Base-by-base conservation (phyloP, 805 yeast genomes). In the Pichia californica region DNA sequence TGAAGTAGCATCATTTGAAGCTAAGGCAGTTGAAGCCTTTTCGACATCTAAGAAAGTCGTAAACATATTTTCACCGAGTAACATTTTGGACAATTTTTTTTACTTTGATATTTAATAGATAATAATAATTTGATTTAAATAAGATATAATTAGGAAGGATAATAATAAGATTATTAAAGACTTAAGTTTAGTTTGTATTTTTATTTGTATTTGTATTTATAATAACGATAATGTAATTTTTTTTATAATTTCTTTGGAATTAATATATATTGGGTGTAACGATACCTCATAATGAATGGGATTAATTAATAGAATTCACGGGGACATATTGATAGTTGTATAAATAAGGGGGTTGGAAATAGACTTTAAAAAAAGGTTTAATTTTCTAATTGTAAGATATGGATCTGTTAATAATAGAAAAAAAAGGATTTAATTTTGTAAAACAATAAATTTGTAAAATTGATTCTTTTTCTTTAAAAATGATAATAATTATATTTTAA, bases 11-110 rank as follows among this genome's bases (percentile, higher is more conserved):
- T 29, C 15, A 25, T 10, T 26, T 8, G 39, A 21, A 16, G 7
- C 10, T 18, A 6, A 31, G 10, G 6, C 25, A 30, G 25, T 21
- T 19, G 43, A 15, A 31, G 27, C 5, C 7, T 29, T 6, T n/a
- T 8, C 29, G 13, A 15, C 38, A 21, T 37, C 40, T 13, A 37
- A 27, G 33, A 56, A 54, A 18, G 57, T 50, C 40, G 53, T 57
- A 49, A 63, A 62, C 27, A 61, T 54, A 11, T 62, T 57, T 52
- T 62, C 66, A 48, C 66, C 66, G 49, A 63, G 51, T 46, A 60
- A 48, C 57, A 62, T 53, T 9, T 53, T 51, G 49, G 46, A 35
- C 38, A 35, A 35, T 35, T 35, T n/a, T n/a, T n/a, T n/a, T n/a
- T n/a, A n/a, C n/a, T n/a, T n/a, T n/a, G n/a, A n/a, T n/a, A n/a